Evolutionary conservation across 176 grass and related monocot species (phyloP), one percentile per base, ranked within the genome.

Genomic region (Bonia amplexicaulis): DNA sequence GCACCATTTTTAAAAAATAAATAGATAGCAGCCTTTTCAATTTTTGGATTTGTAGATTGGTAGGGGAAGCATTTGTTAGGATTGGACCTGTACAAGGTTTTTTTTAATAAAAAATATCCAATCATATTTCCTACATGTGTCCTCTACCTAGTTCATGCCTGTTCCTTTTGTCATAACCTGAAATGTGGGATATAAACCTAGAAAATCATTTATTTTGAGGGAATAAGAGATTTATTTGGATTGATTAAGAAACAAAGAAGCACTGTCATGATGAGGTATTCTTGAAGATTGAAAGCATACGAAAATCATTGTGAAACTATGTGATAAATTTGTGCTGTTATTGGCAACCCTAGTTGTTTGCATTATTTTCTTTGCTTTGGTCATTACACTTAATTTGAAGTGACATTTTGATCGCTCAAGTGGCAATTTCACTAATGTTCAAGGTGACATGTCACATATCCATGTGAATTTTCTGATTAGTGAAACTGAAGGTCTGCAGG

Each of bases 291-390:
- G 26, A 77, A 77, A 12, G 22, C 54, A 60, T 15, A 23, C 1
- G 1, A 65, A 29, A 48, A 63, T 65, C n/a, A 65, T 65, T 41
- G 15, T 16, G 1, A 27, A 65, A 35, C 52, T 83, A 69, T 33
- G 39, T 52, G 41, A 86, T 48, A 9, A 48, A 23, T 20, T 13
- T 82, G 1, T 82, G 71, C 40, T 37, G 22, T 77, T 51, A 47
- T 45, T 25, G 1, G 20, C 26, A 45, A 66, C 10, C 5, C 12
- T 81, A 55, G 39, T 49, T 74, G 41, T n/a, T 82, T 72, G 55
- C 66, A 41, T 73, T 66, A n/a, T 78, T 83, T 84, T 66, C 27
- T 78, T 66, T 90, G 14, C 22, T 86, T 25, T 82, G 9, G 12
- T 1, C 74, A 41, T 27, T 69, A 27, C 27, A 57, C 41, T 20